Percentiles rank a stretch among this genome's conserved stretches.
Evolutionary conservation across 2,329 filamentous ascomycete species (phyloP).

Genomic region (Alternaria panax): DNA sequence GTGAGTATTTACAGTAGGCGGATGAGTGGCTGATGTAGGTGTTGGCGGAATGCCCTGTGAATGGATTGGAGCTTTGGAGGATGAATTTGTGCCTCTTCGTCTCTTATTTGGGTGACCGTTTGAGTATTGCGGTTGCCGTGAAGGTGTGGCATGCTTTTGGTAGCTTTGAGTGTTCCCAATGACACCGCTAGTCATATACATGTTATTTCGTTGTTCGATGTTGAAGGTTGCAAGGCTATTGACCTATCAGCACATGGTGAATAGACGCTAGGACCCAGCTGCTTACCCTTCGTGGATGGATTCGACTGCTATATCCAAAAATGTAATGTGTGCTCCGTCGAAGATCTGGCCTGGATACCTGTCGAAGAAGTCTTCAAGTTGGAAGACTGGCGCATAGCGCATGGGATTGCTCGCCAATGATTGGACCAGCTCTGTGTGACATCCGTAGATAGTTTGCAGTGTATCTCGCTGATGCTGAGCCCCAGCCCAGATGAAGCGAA

Average conservation of each 20-base stretch:
- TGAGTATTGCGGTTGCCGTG: conserved; percentile 35
- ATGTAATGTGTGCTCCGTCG: conserved; percentile 76
- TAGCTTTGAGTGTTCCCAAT: conserved; percentile 36
- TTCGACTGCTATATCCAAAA: conserved; percentile 71
- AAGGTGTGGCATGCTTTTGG: conserved; percentile 35
- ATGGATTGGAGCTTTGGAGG: conserved; percentile 30
- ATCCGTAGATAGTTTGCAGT: conserved; percentile 76
- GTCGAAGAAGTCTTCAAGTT: conserved; percentile 88
- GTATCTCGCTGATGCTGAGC: conserved; percentile 83
- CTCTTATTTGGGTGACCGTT: conserved; percentile 47
- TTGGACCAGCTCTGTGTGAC: conserved; percentile 82
- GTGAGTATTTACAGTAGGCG: conserved; percentile 25
- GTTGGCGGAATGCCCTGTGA: conserved; percentile 36
- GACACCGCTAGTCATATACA: conserved; percentile 45
- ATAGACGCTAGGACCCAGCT: neutral
- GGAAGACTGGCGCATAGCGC: conserved; percentile 79
- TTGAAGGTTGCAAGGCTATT: conserved; percentile 45
- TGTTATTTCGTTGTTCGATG: conserved; percentile 48
- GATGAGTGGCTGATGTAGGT: conserved; percentile 42
- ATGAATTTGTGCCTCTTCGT: conserved; percentile 43
- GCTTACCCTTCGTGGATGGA: conserved; percentile 64
- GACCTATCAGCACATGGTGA: conserved; percentile 19
- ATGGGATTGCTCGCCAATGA: conserved; percentile 72
- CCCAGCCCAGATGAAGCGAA: conserved; percentile 77
- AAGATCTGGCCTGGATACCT: conserved; percentile 76